phyloP scores from a whole-genome alignment of 1,284 basidiomycete genomes.

The Cystobasidiaceae sp. region DNA sequence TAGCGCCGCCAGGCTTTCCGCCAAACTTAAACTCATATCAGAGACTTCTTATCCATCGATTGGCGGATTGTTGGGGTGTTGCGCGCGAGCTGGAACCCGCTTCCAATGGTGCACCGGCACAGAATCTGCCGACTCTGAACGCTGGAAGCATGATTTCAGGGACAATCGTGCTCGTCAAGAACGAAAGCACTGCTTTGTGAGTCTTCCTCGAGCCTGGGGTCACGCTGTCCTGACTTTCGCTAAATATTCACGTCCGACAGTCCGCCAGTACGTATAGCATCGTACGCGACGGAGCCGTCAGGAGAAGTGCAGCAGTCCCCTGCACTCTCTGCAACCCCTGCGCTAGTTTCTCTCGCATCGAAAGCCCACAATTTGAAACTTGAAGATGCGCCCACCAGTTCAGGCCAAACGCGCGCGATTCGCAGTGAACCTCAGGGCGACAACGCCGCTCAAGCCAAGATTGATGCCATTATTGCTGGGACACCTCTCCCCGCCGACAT shows the following conservation, averaged over 20 bases:
- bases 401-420: not conserved
- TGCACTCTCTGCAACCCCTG: not conserved
- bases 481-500: too few species aligned
- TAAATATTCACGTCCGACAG: not conserved
- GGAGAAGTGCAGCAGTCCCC: not conserved
- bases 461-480: too few species aligned
- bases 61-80: conserved; percentile 40
- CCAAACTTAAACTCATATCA: conserved; percentile 40
- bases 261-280: conserved; percentile 15
- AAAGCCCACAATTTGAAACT: not conserved
- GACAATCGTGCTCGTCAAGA: conserved; percentile 40
- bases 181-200: conserved; percentile 28
- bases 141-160: conserved; percentile 17
- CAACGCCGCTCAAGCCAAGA: not conserved
- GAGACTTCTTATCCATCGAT: conserved; percentile 40
- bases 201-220: not conserved
- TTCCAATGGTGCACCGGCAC: not conserved
- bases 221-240: not conserved
- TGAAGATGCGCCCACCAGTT: not conserved
- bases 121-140: not conserved
- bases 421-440: not conserved
- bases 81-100: conserved; percentile 39
- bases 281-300: not conserved
- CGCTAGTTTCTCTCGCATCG: conserved; percentile 4
- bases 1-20: conserved; percentile 18